Percentiles rank a stretch among this genome's conserved stretches.
phyloP scores from a whole-genome alignment of 2,329 filamentous ascomycete species.

The Metarhizium album region DNA sequence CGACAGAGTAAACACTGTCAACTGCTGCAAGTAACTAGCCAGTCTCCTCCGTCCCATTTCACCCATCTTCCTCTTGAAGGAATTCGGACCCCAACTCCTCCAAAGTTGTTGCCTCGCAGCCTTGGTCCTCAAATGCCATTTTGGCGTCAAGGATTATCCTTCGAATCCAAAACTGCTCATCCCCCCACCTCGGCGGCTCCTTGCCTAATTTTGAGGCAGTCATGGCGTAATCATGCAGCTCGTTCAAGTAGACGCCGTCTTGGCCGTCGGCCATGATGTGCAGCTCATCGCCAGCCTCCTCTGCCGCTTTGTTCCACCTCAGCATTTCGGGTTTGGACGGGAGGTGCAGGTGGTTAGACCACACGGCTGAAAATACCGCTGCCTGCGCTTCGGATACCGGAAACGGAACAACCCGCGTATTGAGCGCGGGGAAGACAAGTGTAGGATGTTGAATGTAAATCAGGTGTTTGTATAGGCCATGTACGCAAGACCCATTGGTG shows the following conservation, averaged over 20 bases:
- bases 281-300: constrained; percentile 29
- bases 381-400: constrained; percentile 69
- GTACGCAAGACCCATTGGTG: constrained; percentile 57
- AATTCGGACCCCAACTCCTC: constrained; percentile 64
- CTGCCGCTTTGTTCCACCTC: constrained; percentile 54
- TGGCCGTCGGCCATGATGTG: constrained; percentile 22
- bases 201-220: constrained; percentile 47
- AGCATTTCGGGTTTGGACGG: constrained; percentile 56
- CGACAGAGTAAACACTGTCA: too few species aligned
- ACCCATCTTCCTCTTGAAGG: constrained; percentile 13
- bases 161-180: constrained; percentile 62
- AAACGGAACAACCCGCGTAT: constrained; percentile 82
- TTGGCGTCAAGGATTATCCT: constrained; percentile 58
- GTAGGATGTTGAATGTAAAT: constrained; percentile 69
- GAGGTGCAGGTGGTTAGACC: constrained; percentile 57
- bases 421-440: constrained; percentile 63
- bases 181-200: constrained; percentile 59
- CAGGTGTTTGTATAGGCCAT: constrained; percentile 68
- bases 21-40: too few species aligned
- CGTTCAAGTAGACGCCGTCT: constrained; percentile 62
- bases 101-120: constrained; percentile 52
- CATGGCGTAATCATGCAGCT: constrained; percentile 50
- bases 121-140: constrained; percentile 56
- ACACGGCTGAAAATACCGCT: constrained; percentile 65
- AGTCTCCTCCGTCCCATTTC: not conserved